Evolutionary conservation across 208 protist species (phyloP).

Genomic region (Crithidia brevicula): DNA sequence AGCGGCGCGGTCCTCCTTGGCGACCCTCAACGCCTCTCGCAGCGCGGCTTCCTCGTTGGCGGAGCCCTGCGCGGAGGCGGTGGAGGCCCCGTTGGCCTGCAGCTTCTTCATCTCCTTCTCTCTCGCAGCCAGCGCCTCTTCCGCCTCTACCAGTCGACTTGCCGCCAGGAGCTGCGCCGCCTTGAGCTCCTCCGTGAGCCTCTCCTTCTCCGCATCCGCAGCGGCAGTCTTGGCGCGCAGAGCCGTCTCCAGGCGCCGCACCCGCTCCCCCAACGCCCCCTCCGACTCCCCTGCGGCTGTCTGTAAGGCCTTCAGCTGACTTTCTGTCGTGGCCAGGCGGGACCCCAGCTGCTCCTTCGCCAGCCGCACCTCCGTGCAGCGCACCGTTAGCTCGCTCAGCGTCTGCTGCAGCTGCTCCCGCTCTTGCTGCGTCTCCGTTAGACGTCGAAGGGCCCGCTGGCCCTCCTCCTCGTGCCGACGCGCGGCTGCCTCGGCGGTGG

Average conservation of each 20-base stretch:
- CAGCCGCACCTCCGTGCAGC: conserved; percentile 25
- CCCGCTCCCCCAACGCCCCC: conserved; percentile 4
- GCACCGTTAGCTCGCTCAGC: conserved; percentile 25
- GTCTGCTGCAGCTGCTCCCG: conserved; percentile 30
- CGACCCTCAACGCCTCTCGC: conserved; percentile 30
- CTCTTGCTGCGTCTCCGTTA: conserved; percentile 27
- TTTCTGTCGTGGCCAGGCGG: conserved; percentile 7
- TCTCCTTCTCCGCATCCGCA: conserved; percentile 16
- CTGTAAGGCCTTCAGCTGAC: conserved; percentile 1
- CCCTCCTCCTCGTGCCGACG: conserved; percentile 12
- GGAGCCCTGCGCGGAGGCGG: neutral
- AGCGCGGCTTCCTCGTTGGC: conserved; percentile 20
- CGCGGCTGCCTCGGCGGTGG: conserved; percentile 17
- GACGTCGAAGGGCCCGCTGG: conserved; percentile 5
- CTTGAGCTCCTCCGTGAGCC: conserved; percentile 8
- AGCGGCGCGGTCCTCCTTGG: conserved; percentile 28
- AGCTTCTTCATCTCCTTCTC: conserved; percentile 21
- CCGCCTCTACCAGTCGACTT: conserved; percentile 4
- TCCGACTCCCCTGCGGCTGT: conserved; percentile 4
- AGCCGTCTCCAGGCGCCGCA: conserved; percentile 22
- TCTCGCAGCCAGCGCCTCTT: conserved; percentile 17
- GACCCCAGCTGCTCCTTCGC: conserved; percentile 30
- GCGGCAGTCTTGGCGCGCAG: conserved; percentile 20
- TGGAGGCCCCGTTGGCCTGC: conserved; percentile 7
- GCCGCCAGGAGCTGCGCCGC: conserved; percentile 3